Evolutionary conservation across 257 asterid genomes (phyloP), one percentile per base, ranked within the genome.

Genomic region (Paraleonurus japonicus): DNA sequence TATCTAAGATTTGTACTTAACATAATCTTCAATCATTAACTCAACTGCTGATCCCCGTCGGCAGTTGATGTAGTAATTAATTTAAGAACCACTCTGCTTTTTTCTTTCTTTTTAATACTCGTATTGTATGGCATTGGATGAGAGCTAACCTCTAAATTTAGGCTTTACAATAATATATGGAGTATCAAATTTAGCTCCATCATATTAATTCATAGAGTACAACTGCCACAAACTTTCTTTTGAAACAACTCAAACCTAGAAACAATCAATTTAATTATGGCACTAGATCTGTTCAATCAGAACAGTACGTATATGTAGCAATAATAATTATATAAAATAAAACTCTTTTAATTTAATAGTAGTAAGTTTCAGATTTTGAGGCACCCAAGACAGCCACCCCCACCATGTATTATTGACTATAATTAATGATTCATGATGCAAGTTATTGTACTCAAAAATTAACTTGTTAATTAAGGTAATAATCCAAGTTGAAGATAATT

Each of bases 281-380:
- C 72, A 76, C 50, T 13, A 47, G 73, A 74, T 74, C 78, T 64
- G 72, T 54, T 20, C 61, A 58, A 57, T 16, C 28, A 23, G 57
- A 65, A 61, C 22, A 47, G 63, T 41, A 71, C 53, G 26, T 13
- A 20, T 33, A 17, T 17, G 19, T 12, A 3, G 1, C 23, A 51
- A 3, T 13, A 66, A 45, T 3, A 23, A 54, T 4, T 57, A 26
- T 26, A 59, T 9, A 55, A 24, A 22, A 11, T 6, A 26, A 68
- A 61, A 37, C 43, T 67, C 58, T n/a, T 39, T 19, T 7, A 41
- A 41, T 17, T 60, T 12, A 74, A 19, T 53, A 48, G 1, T 41
- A 61, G 39, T 47, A 32, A 13, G 28, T 61, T 74, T 64, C 75
- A 70, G 73, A 64, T 63, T 76, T 58, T 72, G 75, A 80, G 75